Evolutionary conservation across 2,329 filamentous ascomycete genomes (phyloP).

Genomic region (Paecilomyces sp.): DNA sequence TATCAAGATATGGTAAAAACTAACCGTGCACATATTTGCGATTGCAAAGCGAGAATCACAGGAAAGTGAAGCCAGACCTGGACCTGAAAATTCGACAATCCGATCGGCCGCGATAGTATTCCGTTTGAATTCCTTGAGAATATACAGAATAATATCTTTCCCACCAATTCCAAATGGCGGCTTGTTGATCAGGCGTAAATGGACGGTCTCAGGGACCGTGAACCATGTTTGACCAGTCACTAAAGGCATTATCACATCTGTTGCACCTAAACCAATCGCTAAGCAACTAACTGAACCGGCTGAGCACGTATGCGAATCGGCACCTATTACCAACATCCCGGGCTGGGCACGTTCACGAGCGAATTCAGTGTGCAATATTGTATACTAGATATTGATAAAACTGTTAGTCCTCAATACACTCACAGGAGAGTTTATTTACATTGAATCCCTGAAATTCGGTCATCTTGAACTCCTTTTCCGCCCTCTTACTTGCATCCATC

Average conservation of each 20-base stretch:
- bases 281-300: slow-evolving; percentile 35
- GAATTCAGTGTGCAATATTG: slow-evolving; percentile 45
- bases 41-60: slow-evolving; percentile 42
- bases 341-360: slow-evolving; percentile 38
- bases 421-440: slow-evolving; percentile 7
- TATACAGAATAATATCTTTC: slow-evolving; percentile 42
- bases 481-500: slow-evolving; percentile 30
- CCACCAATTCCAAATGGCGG: slow-evolving; percentile 33
- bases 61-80: slow-evolving; percentile 32
- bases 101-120: slow-evolving; percentile 41
- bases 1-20: neutral
- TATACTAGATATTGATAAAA: slow-evolving; percentile 16
- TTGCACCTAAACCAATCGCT: slow-evolving; percentile 39
- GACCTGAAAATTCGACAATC: slow-evolving; percentile 40
- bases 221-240: slow-evolving; percentile 44
- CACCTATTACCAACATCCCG: slow-evolving; percentile 37
- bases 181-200: slow-evolving; percentile 34
- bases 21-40: slow-evolving; percentile 38
- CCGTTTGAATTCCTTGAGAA: slow-evolving; percentile 37
- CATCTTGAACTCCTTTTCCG: slow-evolving; percentile 36
- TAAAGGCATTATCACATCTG: slow-evolving; percentile 41
- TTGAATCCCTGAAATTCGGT: slow-evolving; percentile 37
- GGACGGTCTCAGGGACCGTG: slow-evolving; percentile 36
- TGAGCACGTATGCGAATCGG: slow-evolving; percentile 43
- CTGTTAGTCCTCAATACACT: neutral